Evolutionary conservation across 2,329 filamentous ascomycete genomes (phyloP), one percentile per base, ranked within the genome.

Genomic region (Aspergillus sp.): DNA sequence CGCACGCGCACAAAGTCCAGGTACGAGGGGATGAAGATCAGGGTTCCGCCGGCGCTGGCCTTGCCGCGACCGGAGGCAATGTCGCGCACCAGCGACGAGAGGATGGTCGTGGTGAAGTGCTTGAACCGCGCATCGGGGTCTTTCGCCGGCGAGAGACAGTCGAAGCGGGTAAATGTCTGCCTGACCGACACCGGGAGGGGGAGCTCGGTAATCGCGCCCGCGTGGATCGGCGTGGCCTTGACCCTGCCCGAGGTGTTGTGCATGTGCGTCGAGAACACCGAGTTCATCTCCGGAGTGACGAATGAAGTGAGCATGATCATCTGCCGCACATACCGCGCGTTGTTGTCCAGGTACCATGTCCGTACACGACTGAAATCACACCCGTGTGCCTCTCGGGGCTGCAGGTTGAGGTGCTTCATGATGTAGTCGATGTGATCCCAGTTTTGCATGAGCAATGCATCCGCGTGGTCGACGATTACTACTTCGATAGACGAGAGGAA

Each of bases 391-490:
- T 96, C 91, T 71, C 89, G 91, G 39, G 95, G 94, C 70, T 96
- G 91, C 21, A 90, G 83, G 74, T 99, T 99, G 63, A 99, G 85
- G 74, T 97, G 91, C 64, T 91, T 88, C 71, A 98, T 93, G 69
- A 97, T 90, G 74, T 91, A 91, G 74, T 96, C 91, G 62, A 97
- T 86, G 73, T 99, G 94, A 71, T 97, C 92, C 93, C 94, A 98
- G 75, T 97, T 98, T 76, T 99, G 95, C 92, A 97, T 97, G 8
- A 96, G 85, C 45, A 97, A 85, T 0, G 92, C 92, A 76, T 98
- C 93, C 12, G 92, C 90, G 77, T 98, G 93, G 74, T 99, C 95
- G 62, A 97, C 84, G 50, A 98, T 83, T 32, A 95, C 88, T 55
- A 99, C 78, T 77, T 99, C 95, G 69, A 99, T 91, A 1, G 94